Evolutionary conservation across 78 protist genomes (phyloP), one percentile per base, ranked within the genome.

Genomic region (Blattamonas nauphoetae): DNA sequence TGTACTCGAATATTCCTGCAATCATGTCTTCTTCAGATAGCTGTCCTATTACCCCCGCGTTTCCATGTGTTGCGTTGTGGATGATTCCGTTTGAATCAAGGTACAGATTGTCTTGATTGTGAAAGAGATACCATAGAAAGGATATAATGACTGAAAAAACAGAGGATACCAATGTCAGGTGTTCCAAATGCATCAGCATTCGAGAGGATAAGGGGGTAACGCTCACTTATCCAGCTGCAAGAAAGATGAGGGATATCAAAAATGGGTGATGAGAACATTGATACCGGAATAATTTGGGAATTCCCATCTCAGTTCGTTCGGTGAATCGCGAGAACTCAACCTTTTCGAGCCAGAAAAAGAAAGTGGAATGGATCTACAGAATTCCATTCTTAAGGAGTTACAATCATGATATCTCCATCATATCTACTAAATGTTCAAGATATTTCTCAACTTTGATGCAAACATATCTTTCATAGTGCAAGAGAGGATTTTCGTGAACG

Each of bases 61-160:
- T 81, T 32, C 87, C 55, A 89, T 96, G 98, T 2, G 96, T 88
- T 90, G 96, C 93, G n/a, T 94, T 92, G 86, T 96, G 99, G 35
- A 97, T 91, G 82, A 97, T 92, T 38, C 98, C 98, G 85, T 97
- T 97, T 97, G 96, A 94, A 91, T 97, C 99, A 55, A 97, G 84
- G 89, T 97, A 97, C 45, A 97, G 88, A 89, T 93, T 94, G 89
- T 96, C 98, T 21, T 35, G n/a, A 46, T n/a, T 42, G 29, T 38
- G 2, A 6, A 3, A 3, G 5, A 3, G 87, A 33, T 38, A 21
- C 32, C 6, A 11, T 4, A 21, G 5, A 79, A 21, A 21, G 21
- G 6, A 79, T 55, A 29, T 29, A 55, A 55, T 11, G 11, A 11
- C 4, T 4, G 41, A 38, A 6, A 5, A 4, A 5, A 6, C 33